Evolutionary conservation across 176 grass and related monocot species (phyloP).

Genomic region (Cenchrus americanus): DNA sequence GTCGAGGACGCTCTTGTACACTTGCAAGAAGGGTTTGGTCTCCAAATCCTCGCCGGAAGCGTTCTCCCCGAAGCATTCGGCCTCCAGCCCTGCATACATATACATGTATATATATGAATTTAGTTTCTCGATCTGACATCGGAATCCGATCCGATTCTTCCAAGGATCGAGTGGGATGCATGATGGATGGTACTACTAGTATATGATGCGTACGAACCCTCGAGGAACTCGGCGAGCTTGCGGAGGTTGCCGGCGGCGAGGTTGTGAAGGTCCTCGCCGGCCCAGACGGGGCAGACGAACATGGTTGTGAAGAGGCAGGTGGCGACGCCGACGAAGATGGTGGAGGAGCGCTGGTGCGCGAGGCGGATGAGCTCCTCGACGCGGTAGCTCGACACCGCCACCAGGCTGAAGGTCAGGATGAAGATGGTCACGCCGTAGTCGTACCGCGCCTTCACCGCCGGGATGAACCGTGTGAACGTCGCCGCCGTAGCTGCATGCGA

Average conservation of each 20-base stretch:
- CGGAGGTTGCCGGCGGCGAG: slow-evolving; percentile 63
- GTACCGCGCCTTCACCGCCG: slow-evolving; percentile 88
- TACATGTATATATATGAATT: background rate
- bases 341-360: slow-evolving; percentile 83
- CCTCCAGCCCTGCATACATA: slow-evolving; percentile 58
- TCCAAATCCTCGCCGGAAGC: slow-evolving; percentile 50
- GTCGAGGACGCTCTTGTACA: slow-evolving; percentile 76
- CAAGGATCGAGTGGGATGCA: background rate
- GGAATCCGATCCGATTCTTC: background rate
- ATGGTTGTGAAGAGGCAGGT: slow-evolving; percentile 77
- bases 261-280: slow-evolving; percentile 86
- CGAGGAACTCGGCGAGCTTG: slow-evolving; percentile 70
- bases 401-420: slow-evolving; percentile 95
- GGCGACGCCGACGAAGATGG: slow-evolving; percentile 72
- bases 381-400: slow-evolving; percentile 92
- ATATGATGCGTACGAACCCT: slow-evolving; percentile 60
- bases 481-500: slow-evolving; percentile 64
- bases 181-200: too few relatives aligned
- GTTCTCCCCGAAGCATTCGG: slow-evolving; percentile 68
- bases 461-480: slow-evolving; percentile 94
- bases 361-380: slow-evolving; percentile 71
- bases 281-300: slow-evolving; percentile 81
- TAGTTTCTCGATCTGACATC: background rate
- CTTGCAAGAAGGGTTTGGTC: slow-evolving; percentile 68
- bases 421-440: slow-evolving; percentile 97